Base-by-base conservation (phyloP, 768 basidiomycete species). In the Stropharia rugosoannulata region DNA sequence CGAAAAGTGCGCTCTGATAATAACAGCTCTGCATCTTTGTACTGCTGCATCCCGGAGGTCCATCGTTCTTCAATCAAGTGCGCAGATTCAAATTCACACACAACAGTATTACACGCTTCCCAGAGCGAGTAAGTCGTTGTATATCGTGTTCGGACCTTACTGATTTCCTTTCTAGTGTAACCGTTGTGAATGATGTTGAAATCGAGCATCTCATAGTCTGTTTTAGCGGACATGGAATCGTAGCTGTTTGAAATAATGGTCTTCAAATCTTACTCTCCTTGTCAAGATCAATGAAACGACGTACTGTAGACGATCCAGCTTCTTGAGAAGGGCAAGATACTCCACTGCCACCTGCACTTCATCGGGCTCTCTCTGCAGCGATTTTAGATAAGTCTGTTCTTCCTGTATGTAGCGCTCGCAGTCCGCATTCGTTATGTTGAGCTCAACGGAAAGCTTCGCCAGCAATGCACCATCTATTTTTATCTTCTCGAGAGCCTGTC, bases 401-500 rank as follows among this genome's bases (percentile, higher is more conserved):
- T n/a, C 18, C 13, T 18, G 22, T 36, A 49, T n/a, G 16, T 49
- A 18, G 7, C 18, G n/a, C 27, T 49, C 49, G 16, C 39, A 49
- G 37, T 49, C 36, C 6, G 49, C n/a, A n/a, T 37, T 18, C 36
- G 29, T 38, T 2, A 37, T 49, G 13, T 25, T 9, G 25, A 49
- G 29, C 8, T 39, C 11, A 3, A 18, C 35, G 9, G n/a, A n/a
- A 10, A 38, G 10, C 10, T 29, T 19, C 1, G 54, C 54, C 2
- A 55, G 54, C 15, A n/a, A 19, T n/a, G 5, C 36, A 2, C 19
- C 19, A n/a, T 55, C 37, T 15, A 25, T 46, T 9, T 32, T n/a
- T 10, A 55, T 55, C 47, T 49, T 48, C 12, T 49, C 47, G 12
- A 55, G 37, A 7, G 46, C 46, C 22, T 55, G 54, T 4, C 47